A percentile compares a stretch with the other conserved stretches of the same genome.
Conservation (phyloP, 2,329 filamentous ascomycete genomes). For the Fusarium haematococcum region DNA sequence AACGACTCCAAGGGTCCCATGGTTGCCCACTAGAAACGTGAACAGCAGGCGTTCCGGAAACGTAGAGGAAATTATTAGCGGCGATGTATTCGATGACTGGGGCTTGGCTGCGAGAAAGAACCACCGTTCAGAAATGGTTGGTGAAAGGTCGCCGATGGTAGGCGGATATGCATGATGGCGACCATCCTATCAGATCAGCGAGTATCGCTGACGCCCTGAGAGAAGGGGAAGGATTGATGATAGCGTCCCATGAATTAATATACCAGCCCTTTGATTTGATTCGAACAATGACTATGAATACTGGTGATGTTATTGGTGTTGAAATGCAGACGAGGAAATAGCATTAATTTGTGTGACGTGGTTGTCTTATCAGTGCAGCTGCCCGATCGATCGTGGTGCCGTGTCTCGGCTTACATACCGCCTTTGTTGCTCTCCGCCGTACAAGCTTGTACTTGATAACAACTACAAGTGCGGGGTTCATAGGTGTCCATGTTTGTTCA, state of each 20-base stretch:
- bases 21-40: slow-evolving; percentile 53
- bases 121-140: slow-evolving; percentile 23
- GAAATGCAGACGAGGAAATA: not conserved
- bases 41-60: slow-evolving; percentile 18
- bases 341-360: not conserved
- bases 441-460: not conserved
- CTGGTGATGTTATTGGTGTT: not conserved
- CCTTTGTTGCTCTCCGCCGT: not conserved
- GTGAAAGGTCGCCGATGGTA: slow-evolving; percentile 13
- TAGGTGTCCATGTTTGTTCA: not conserved
- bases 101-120: slow-evolving; percentile 14
- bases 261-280: slow-evolving; percentile 22
- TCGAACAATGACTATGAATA: not conserved
- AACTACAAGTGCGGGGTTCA: slow-evolving; percentile 1
- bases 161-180: slow-evolving; percentile 10
- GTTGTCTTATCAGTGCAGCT: not conserved
- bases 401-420: not conserved
- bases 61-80: not conserved
- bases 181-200: slow-evolving; percentile 8
- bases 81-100: not conserved
- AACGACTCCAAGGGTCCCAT: slow-evolving; percentile 64
- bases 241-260: slow-evolving; percentile 30
- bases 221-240: slow-evolving; percentile 39
- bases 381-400: not conserved
- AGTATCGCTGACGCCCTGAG: slow-evolving; percentile 24